phyloP scores from a whole-genome alignment of 2,329 filamentous ascomycete genomes.

The Paecilomyces sp. region DNA sequence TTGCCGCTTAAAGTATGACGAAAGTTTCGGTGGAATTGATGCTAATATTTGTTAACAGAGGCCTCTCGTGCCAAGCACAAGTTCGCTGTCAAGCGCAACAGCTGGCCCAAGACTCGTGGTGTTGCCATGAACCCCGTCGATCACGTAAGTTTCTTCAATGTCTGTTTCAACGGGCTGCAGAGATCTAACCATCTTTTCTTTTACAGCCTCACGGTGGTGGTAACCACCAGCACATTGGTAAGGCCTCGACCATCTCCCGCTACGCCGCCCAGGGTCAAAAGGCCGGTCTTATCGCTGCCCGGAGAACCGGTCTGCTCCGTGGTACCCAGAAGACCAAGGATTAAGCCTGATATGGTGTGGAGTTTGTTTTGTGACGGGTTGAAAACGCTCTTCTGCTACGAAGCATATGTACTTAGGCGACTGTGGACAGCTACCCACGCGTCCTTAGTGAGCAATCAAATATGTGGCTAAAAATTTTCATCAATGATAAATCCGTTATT shows the following conservation, averaged over 20 bases:
- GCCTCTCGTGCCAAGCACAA: conserved; percentile 99
- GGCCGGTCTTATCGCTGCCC: conserved; percentile 99
- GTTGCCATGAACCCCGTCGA: conserved; percentile 99
- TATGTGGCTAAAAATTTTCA: conserved; percentile 30
- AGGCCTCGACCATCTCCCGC: conserved; percentile 98
- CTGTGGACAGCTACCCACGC: conserved; percentile 30
- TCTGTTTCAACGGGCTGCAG: background rate
- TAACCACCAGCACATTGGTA: conserved; percentile 99
- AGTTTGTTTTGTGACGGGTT: conserved; percentile 49
- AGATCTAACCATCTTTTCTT: conserved; percentile 14
- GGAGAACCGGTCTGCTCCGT: conserved; percentile 98
- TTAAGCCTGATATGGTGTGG: conserved; percentile 56
- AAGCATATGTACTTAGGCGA: conserved; percentile 37
- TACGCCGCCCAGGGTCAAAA: conserved; percentile 98
- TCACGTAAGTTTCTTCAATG: conserved; percentile 54
- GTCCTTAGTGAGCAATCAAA: conserved; percentile 32
- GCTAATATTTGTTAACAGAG: conserved; percentile 57
- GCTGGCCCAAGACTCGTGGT: conserved; percentile 99
- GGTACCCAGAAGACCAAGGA: conserved; percentile 99
- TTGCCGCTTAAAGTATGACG: background rate
- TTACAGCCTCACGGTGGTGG: conserved; percentile 79
- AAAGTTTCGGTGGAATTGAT: conserved; percentile 4
- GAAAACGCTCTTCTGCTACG: conserved; percentile 34
- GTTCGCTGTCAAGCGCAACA: conserved; percentile 99
- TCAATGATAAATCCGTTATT: conserved; percentile 13